Percentiles rank a stretch among this genome's conserved stretches.
phyloP scores from a whole-genome alignment of 768 basidiomycete species.

The Melanogaster broomeanus region DNA sequence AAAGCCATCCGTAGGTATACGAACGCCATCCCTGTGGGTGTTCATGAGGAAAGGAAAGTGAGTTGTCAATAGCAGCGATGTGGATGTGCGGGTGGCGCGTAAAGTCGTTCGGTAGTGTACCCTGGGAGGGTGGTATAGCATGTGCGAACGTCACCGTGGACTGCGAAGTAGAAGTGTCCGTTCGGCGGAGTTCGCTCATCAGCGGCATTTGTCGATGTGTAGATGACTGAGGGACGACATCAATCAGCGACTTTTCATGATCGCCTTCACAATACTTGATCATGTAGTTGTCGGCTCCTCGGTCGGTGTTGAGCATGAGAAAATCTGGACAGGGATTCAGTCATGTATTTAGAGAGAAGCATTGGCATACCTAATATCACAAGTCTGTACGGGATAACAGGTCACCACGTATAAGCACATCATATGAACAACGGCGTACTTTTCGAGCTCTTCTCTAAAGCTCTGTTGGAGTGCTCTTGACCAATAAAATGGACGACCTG shows the following conservation, averaged over 20 bases:
- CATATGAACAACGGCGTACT: constrained; percentile 45
- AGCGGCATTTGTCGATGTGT: constrained; percentile 67
- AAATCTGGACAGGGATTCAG: constrained; percentile 54
- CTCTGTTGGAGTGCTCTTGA: constrained; percentile 73
- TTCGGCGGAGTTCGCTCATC: constrained; percentile 67
- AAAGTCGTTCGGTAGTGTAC: constrained; percentile 40
- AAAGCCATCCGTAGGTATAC: constrained; percentile 89
- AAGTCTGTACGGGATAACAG: constrained; percentile 46
- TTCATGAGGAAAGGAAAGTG: constrained; percentile 88
- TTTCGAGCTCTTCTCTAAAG: constrained; percentile 87
- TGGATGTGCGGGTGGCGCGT: constrained; percentile 78
- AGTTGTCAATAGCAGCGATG: constrained; percentile 93
- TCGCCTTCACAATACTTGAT: constrained; percentile 86
- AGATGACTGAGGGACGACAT: constrained; percentile 75
- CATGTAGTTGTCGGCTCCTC: constrained; percentile 88
- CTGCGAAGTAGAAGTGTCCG: constrained; percentile 42
- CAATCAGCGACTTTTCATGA: constrained; percentile 75
- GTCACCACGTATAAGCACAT: constrained; percentile 8
- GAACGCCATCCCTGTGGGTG: constrained; percentile 81
- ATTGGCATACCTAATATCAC: constrained; percentile 70
- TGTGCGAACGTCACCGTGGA: constrained; percentile 41
- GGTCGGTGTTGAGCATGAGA: constrained; percentile 91
- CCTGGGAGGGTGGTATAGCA: constrained; percentile 39
- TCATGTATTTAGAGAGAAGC: background rate
- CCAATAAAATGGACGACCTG: constrained; percentile 78